Evolutionary conservation across 179 eudicot genomes (phyloP).

Genomic region (Silene coronaria): DNA sequence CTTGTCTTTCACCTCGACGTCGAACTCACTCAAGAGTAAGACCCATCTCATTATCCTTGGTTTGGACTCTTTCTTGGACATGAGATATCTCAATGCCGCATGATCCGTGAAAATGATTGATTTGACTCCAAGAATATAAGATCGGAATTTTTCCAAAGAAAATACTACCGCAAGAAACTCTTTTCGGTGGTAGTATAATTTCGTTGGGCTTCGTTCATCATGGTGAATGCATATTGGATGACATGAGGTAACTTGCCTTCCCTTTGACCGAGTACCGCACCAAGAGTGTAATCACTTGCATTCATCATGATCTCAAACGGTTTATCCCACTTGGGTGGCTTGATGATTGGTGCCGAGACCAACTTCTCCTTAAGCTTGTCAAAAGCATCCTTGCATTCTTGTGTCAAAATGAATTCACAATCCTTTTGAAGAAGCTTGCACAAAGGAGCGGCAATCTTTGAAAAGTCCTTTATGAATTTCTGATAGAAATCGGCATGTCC

Average conservation of each 20-base stretch:
- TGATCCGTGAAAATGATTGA: not conserved
- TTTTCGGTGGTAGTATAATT: not conserved
- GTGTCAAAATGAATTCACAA: not conserved
- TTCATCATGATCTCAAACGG: not conserved
- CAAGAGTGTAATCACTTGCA: not conserved
- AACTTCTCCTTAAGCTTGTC: not conserved
- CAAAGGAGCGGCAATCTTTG: not conserved
- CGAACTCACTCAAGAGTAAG: not conserved
- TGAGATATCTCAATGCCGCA: not conserved
- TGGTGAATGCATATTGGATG: not conserved
- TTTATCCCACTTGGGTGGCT: not conserved
- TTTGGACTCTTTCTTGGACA: not conserved
- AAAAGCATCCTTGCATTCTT: not conserved
- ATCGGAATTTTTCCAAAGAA: not conserved
- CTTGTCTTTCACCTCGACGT: not conserved
- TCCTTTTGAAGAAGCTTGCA: not conserved
- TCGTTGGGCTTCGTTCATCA: not conserved
- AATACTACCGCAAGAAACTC: not conserved
- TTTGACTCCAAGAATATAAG: not conserved
- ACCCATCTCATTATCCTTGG: not conserved
- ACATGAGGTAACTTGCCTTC: not conserved
- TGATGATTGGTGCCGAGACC: not conserved
- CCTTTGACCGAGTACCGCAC: not conserved
- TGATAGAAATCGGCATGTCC: not conserved
- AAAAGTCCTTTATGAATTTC: not conserved